These are phyloP conservation scores for Schwanniomyces polymorphus DNA, from an alignment of 805 yeast genomes.

Conservation along the genomic window DNA sequence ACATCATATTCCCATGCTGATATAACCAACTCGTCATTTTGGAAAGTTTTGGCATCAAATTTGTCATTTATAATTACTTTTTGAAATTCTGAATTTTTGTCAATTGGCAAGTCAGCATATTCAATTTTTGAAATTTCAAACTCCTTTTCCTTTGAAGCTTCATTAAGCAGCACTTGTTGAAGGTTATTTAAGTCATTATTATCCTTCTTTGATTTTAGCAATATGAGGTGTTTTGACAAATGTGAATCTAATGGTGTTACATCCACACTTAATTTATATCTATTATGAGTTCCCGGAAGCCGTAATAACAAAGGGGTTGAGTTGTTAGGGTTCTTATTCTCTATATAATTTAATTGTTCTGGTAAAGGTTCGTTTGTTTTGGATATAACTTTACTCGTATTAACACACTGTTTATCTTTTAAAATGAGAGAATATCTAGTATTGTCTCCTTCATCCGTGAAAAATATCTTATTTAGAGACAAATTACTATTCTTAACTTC, in stretches of 20 bases:
- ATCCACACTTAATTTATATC: constrained; percentile 29
- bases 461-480: constrained; percentile 18
- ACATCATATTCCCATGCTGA: constrained; percentile 25
- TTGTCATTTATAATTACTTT: constrained; percentile 27
- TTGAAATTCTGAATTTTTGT: constrained; percentile 16
- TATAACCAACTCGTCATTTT: constrained; percentile 17
- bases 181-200: constrained; percentile 10
- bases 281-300: constrained; percentile 19
- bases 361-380: constrained; percentile 9
- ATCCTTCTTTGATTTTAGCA: constrained; percentile 28
- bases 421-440: constrained; percentile 19
- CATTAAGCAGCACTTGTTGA: constrained; percentile 8
- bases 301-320: constrained; percentile 30
- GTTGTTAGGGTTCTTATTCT: constrained; percentile 13
- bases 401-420: constrained; percentile 18
- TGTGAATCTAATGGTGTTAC: constrained; percentile 12
- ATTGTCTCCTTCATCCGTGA: constrained; percentile 27
- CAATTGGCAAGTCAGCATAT: constrained; percentile 25
- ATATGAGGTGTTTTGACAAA: constrained; percentile 20
- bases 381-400: constrained; percentile 16
- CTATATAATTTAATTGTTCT: constrained; percentile 24
- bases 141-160: constrained; percentile 4
- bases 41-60: constrained; percentile 13
- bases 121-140: constrained; percentile 30
- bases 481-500: constrained; percentile 12